A percentile compares a stretch with the other conserved stretches of the same genome.
These are phyloP conservation scores for Hygrocybe punicea DNA, from an alignment of 768 basidiomycete genomes.

Conservation along the genomic window DNA sequence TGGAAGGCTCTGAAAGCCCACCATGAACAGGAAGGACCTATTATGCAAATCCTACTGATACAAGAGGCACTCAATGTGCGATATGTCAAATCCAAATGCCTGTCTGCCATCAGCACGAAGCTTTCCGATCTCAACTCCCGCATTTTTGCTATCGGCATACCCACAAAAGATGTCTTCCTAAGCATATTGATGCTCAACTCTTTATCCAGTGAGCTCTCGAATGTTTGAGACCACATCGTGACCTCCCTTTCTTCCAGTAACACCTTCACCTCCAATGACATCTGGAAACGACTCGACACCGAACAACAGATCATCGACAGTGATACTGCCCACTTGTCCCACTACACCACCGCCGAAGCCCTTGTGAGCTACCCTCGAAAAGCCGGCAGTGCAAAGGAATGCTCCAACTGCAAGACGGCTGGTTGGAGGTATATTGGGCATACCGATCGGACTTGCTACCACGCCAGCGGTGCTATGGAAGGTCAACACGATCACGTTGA, in stretches of 20 bases:
- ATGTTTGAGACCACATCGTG: slow-evolving; percentile 10
- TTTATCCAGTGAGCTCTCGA: slow-evolving; percentile 6
- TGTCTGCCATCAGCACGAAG: slow-evolving; percentile 1
- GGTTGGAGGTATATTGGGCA: background rate
- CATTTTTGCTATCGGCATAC: slow-evolving; percentile 19
- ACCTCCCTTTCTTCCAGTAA: background rate
- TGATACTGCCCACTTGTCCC: background rate
- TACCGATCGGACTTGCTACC: slow-evolving; percentile 2
- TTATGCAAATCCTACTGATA: slow-evolving; percentile 18
- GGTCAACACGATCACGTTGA: background rate
- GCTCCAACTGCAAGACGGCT: too few species aligned
- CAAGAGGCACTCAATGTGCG: slow-evolving; percentile 12
- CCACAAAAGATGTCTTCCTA: slow-evolving; percentile 10
- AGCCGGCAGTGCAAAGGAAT: too few species aligned
- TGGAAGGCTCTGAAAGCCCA: slow-evolving; percentile 13
- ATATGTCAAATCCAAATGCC: background rate
- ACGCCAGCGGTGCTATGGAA: slow-evolving; percentile 8
- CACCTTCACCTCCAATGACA: background rate
- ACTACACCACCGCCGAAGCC: slow-evolving; percentile 7
- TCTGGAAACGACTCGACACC: background rate
- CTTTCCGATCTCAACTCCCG: slow-evolving; percentile 11
- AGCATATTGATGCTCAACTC: slow-evolving; percentile 14
- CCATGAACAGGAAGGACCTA: slow-evolving; percentile 16
- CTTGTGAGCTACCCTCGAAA: background rate
- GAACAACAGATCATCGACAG: background rate